These are phyloP conservation scores for Sabuloglossum arenarium DNA, from an alignment of 495 filamentous ascomycete species.

Conservation along the genomic window DNA sequence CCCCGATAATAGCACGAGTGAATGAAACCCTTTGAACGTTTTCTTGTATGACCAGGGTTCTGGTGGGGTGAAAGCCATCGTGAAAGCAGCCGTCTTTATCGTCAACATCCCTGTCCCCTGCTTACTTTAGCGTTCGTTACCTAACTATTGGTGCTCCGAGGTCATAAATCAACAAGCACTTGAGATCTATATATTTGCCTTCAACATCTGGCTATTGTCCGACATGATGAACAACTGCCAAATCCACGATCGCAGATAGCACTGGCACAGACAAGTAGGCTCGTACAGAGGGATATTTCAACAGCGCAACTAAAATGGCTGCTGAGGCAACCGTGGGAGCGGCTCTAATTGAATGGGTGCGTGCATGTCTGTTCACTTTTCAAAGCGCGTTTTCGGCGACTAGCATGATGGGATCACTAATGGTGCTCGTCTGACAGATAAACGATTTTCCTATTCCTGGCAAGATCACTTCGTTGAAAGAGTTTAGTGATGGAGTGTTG, in stretches of 20 bases:
- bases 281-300: neutral
- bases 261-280: neutral
- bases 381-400: neutral
- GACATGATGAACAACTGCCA: neutral
- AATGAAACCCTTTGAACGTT: neutral
- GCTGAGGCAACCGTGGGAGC: slow-evolving; percentile 15
- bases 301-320: neutral
- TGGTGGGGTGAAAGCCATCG: neutral
- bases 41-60: neutral
- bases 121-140: neutral
- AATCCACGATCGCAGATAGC: neutral
- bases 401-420: slow-evolving; percentile 5
- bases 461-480: slow-evolving; percentile 26
- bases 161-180: neutral
- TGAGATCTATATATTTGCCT: neutral
- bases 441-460: slow-evolving; percentile 29
- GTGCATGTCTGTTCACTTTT: slow-evolving; percentile 4
- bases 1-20: too few species aligned
- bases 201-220: neutral
- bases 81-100: neutral
- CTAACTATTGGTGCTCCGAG: neutral
- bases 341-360: slow-evolving; percentile 35
- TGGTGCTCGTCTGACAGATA: slow-evolving; percentile 12
- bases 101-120: neutral
- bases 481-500: slow-evolving; percentile 55